phyloP scores from a whole-genome alignment of 768 basidiomycete species.

The Pholiota conissans region DNA sequence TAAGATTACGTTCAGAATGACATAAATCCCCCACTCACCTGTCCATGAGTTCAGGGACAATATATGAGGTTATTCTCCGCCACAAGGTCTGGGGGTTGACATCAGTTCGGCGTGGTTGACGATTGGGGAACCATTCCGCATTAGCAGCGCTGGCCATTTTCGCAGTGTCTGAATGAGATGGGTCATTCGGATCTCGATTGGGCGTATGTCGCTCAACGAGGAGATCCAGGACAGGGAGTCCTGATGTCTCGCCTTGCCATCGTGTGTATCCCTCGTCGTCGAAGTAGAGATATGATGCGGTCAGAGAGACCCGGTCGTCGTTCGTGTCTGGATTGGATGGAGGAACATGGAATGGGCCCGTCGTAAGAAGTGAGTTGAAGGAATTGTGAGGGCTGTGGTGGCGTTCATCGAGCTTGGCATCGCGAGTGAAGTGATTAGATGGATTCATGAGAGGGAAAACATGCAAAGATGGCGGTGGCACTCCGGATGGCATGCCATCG shows the following conservation, averaged over 20 bases:
- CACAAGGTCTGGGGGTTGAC: slow-evolving; percentile 86
- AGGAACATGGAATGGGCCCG: slow-evolving; percentile 27
- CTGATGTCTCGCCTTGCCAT: slow-evolving; percentile 94
- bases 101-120: slow-evolving; percentile 70
- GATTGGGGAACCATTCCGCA: slow-evolving; percentile 81
- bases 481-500: slow-evolving; percentile 46
- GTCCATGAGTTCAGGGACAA: slow-evolving; percentile 91
- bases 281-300: slow-evolving; percentile 82
- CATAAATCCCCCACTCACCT: slow-evolving; percentile 51
- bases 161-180: slow-evolving; percentile 24
- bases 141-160: slow-evolving; percentile 35
- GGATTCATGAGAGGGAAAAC: slow-evolving; percentile 81
- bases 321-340: slow-evolving; percentile 38
- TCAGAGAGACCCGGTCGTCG: slow-evolving; percentile 64
- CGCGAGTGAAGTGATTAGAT: slow-evolving; percentile 69
- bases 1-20: slow-evolving; percentile 13
- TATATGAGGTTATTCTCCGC: slow-evolving; percentile 83
- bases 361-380: slow-evolving; percentile 39
- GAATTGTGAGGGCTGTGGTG: slow-evolving; percentile 44
- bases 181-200: slow-evolving; percentile 23
- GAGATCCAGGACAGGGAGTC: slow-evolving; percentile 83
- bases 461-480: slow-evolving; percentile 78
- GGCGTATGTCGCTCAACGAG: slow-evolving; percentile 69
- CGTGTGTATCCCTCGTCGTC: slow-evolving; percentile 86
- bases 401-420: slow-evolving; percentile 41